phyloP scores from a whole-genome alignment of 192 early-diverging fungal genomes.

The Backusella sp. region DNA sequence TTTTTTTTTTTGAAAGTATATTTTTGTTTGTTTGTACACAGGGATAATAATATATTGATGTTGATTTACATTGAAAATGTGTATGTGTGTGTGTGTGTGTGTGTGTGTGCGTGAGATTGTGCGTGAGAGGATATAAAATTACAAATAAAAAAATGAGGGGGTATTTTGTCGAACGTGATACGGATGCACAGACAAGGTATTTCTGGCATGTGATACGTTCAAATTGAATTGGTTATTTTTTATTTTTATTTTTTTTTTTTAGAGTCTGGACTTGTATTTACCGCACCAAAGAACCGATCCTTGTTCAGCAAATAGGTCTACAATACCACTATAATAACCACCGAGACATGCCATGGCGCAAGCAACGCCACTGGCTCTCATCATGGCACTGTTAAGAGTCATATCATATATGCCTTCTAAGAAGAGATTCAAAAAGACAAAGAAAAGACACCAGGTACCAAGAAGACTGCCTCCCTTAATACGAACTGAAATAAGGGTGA shows the following conservation, averaged over 20 bases:
- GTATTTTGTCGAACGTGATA: constrained; percentile 3
- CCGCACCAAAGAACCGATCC: constrained; percentile 16
- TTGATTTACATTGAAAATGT: constrained; percentile 2
- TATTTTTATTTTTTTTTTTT: not conserved
- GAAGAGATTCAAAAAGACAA: constrained; percentile 28
- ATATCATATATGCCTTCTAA: constrained; percentile 9
- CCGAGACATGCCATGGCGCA: constrained; percentile 24
- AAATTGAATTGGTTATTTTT: not conserved
- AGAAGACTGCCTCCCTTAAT: constrained; percentile 23
- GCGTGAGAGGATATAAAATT: constrained; percentile 4
- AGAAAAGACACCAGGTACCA: constrained; percentile 16
- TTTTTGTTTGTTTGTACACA: constrained; percentile 8
- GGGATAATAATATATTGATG: not conserved
- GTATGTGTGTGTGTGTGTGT: not conserved
- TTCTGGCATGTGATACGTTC: not conserved
- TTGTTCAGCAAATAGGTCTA: constrained; percentile 35
- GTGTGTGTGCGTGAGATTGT: not conserved
- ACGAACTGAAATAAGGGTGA: constrained; percentile 13
- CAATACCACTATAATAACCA: constrained; percentile 32
- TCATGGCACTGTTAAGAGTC: not conserved
- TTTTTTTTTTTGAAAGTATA: not conserved
- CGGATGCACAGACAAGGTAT: not conserved
- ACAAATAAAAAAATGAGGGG: not conserved
- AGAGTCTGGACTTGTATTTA: constrained; percentile 13
- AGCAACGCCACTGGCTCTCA: constrained; percentile 26